Evolutionary conservation across 228 moss, liverwort and hornwort genomes (phyloP).

Genomic region (Sphagnum fallax): DNA sequence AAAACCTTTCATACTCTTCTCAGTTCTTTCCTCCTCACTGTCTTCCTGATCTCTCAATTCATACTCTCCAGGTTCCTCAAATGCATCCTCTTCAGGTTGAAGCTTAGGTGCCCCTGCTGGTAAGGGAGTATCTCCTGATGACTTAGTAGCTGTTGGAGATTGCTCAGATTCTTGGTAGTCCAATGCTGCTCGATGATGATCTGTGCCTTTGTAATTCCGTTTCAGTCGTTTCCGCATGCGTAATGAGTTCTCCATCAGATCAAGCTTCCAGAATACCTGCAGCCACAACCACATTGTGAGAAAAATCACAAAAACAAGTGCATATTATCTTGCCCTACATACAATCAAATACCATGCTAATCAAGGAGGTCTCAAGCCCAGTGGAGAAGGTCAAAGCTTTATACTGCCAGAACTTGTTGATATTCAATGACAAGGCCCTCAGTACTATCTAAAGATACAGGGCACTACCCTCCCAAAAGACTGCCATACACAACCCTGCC

Average conservation of each 20-base stretch:
- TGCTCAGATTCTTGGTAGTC: slow-evolving; percentile 55
- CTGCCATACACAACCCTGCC: no score
- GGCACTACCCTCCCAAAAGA: no score
- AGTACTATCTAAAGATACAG: no score
- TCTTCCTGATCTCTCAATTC: slow-evolving; percentile 51
- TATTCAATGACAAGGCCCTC: no score
- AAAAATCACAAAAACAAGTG: no score
- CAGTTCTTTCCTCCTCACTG: slow-evolving; percentile 17
- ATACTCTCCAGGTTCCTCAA: slow-evolving; percentile 59
- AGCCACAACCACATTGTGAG: no score
- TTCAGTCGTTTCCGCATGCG: slow-evolving; percentile 88
- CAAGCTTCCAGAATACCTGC: slow-evolving; percentile 81
- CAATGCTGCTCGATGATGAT: slow-evolving; percentile 78
- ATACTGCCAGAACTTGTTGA: no score
- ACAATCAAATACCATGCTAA: no score
- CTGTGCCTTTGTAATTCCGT: slow-evolving; percentile 77
- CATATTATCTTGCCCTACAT: no score
- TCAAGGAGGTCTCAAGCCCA: no score
- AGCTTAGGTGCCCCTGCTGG: slow-evolving; percentile 73
- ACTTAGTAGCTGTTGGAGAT: slow-evolving; percentile 6
- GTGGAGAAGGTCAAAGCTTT: no score
- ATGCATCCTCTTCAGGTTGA: slow-evolving; percentile 52
- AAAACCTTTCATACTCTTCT: slow-evolving; percentile 9
- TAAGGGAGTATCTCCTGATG: slow-evolving; percentile 43
- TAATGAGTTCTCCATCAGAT: slow-evolving; percentile 71